phyloP scores from a whole-genome alignment of 805 yeast species.

The Crinitomyces ghanaensis region DNA sequence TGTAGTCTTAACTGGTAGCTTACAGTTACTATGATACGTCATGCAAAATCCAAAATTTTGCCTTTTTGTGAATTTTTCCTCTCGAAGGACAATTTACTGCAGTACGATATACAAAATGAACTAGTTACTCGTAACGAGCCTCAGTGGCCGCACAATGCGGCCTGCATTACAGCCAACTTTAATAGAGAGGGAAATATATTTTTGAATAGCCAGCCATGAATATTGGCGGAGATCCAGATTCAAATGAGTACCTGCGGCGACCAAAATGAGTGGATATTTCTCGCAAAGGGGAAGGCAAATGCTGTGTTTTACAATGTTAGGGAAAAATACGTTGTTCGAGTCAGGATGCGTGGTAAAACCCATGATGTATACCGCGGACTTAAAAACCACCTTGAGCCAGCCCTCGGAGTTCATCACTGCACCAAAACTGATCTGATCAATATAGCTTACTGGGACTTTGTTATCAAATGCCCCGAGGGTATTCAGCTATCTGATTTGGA shows the following conservation, averaged over 20 bases:
- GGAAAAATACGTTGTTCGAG: conserved; percentile 23
- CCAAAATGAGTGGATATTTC: conserved; percentile 30
- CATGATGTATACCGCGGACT: conserved; percentile 25
- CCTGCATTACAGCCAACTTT: too few relatives aligned
- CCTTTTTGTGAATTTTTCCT: too few relatives aligned
- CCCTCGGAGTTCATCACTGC: background rate
- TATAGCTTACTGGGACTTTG: background rate
- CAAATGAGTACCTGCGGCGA: background rate
- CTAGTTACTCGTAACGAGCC: too few relatives aligned
- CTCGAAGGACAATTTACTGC: too few relatives aligned
- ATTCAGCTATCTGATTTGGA: conserved; percentile 1
- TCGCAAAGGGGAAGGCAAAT: conserved; percentile 42
- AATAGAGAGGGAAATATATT: too few relatives aligned
- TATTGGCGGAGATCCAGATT: too few relatives aligned
- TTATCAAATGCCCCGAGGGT: background rate
- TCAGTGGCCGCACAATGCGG: too few relatives aligned
- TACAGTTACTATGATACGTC: too few relatives aligned
- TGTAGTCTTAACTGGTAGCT: too few relatives aligned
- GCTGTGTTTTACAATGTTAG: conserved; percentile 34
- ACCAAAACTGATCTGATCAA: background rate
- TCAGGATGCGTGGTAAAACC: conserved; percentile 26
- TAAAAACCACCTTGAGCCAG: conserved; percentile 29
- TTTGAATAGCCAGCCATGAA: too few relatives aligned
- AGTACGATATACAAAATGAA: too few relatives aligned
- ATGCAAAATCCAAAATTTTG: too few relatives aligned